Evolutionary conservation across 1,284 basidiomycete species (phyloP), one percentile per base, ranked within the genome.

Genomic region (Rhodotorula sp.): DNA sequence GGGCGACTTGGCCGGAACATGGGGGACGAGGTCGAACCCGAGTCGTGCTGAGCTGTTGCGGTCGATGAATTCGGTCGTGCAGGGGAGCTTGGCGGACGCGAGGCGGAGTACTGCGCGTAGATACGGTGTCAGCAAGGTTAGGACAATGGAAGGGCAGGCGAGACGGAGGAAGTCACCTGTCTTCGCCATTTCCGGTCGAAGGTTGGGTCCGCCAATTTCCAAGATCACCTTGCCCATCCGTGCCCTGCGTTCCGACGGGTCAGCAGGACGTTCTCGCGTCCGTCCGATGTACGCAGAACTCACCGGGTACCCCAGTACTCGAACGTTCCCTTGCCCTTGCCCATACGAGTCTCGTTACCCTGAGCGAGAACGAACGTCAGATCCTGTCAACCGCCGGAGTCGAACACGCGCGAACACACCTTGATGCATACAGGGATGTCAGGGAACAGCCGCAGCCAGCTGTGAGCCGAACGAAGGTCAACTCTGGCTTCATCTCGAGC

Each of bases 301-400:
- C 78, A 92, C 91, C 91, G 87, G 70, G 91, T 93, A 47, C 94
- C 92, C 96, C 95, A 98, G 81, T 87, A 98, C 80, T 98, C 95
- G 77, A 98, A 99, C 0, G 90, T 87, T 58, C 96, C 96, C 81
- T 99, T 99, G 68, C 96, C 96, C 82, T 98, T 98, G 57, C 95
- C 95, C 96, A 99, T 99, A 86, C 96, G 90, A 11, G 94, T 96
- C 81, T 99, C 95, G 78, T 97, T 98, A 64, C 95, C 95, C 90
- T 92, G 71, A 7, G 34, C 66, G 30, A 40, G 30, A 13, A 31
- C 37, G 20, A 18, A 46, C 5, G 31, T 59, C 47, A 48, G 34
- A 5, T 26, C 47, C 37, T 50, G 28, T 28, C 28, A 28, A 4
- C 22, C 11, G 6, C 1, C 1, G 22, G 13, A 15, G 26, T 1